These are phyloP conservation scores for Aureobasidium mangrovei DNA, from an alignment of 2,329 filamentous ascomycete genomes.

Conservation along the genomic window DNA sequence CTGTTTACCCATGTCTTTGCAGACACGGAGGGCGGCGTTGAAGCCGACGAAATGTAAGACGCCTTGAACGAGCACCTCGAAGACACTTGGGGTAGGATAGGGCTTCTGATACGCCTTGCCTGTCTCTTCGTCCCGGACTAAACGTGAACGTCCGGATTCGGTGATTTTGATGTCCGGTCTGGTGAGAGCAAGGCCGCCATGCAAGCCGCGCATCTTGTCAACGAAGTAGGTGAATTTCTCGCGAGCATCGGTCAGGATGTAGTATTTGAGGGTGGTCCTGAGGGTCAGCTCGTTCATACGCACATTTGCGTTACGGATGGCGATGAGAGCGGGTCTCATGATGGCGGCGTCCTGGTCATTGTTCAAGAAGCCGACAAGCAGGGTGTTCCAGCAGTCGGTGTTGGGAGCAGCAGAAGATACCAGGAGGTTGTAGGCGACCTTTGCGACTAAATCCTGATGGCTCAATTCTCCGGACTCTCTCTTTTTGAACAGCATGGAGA, in stretches of 20 bases:
- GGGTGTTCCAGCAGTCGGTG: conserved; percentile 60
- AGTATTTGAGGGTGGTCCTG: conserved; percentile 33
- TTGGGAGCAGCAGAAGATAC: conserved; percentile 51
- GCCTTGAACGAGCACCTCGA: conserved; percentile 34
- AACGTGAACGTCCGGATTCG: conserved; percentile 12
- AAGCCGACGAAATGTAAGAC: conserved; percentile 38
- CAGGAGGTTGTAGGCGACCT: conserved; percentile 56
- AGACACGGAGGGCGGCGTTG: conserved; percentile 34
- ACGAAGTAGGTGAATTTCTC: conserved; percentile 32
- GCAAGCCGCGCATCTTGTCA: conserved; percentile 33
- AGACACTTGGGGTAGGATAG: conserved; percentile 36
- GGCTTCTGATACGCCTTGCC: conserved; percentile 35
- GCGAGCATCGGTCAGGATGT: conserved; percentile 25
- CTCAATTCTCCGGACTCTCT: conserved; percentile 17
- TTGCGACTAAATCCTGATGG: conserved; percentile 23
- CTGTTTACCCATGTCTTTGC: conserved; percentile 34
- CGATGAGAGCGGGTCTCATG: conserved; percentile 20
- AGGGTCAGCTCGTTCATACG: conserved; percentile 40
- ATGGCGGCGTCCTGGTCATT: not conserved
- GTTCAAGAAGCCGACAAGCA: conserved; percentile 56
- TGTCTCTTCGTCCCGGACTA: conserved; percentile 1
- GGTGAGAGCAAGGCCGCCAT: conserved; percentile 33
- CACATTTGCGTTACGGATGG: conserved; percentile 29
- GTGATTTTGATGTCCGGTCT: conserved; percentile 30
- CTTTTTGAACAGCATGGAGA: conserved; percentile 20